These are phyloP conservation scores for Amborella trichopoda DNA, from an alignment of 164 flowering plant species.

Conservation along the genomic window DNA sequence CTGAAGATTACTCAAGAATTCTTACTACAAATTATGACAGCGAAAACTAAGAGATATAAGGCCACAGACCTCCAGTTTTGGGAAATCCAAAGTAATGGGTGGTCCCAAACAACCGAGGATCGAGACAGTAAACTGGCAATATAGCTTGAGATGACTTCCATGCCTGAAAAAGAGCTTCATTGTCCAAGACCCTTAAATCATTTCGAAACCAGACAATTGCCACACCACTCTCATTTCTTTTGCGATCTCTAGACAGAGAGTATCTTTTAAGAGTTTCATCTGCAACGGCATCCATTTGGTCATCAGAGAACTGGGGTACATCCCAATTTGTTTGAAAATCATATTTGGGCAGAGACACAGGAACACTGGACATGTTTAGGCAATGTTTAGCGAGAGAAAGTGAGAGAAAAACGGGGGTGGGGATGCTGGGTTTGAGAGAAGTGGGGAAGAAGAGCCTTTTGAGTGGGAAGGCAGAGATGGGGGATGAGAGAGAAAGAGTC, in stretches of 20 bases:
- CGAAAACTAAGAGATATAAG: too few species aligned
- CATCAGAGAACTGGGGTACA: slow-evolving; percentile 30
- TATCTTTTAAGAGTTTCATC: slow-evolving; percentile 42
- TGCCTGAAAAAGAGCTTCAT: slow-evolving; percentile 58
- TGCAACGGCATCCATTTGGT: slow-evolving; percentile 28
- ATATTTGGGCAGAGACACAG: slow-evolving; percentile 7
- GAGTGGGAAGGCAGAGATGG: too few species aligned
- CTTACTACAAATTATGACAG: too few species aligned
- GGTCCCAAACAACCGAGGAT: slow-evolving; percentile 62
- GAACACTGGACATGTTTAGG: slow-evolving; percentile 17
- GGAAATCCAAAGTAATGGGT: slow-evolving; percentile 78
- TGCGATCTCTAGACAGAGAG: slow-evolving; percentile 16
- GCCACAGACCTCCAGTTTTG: slow-evolving; percentile 99
- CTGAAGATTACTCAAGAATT: too few species aligned
- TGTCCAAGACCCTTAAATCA: slow-evolving; percentile 80
- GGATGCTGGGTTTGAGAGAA: too few species aligned
- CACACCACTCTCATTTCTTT: slow-evolving; percentile 40
- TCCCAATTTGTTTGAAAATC: slow-evolving; percentile 3
- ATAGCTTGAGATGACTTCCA: slow-evolving; percentile 59
- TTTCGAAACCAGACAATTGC: slow-evolving; percentile 91
- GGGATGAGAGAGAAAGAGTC: too few species aligned
- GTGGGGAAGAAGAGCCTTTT: too few species aligned
- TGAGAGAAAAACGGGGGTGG: too few species aligned
- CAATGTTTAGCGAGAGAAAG: background rate
- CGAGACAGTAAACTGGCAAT: slow-evolving; percentile 83